A percentile compares a stretch with the other conserved stretches of the same genome.
phyloP scores from a whole-genome alignment of 2,329 filamentous ascomycete genomes.

The Corinectria fuckeliana region DNA sequence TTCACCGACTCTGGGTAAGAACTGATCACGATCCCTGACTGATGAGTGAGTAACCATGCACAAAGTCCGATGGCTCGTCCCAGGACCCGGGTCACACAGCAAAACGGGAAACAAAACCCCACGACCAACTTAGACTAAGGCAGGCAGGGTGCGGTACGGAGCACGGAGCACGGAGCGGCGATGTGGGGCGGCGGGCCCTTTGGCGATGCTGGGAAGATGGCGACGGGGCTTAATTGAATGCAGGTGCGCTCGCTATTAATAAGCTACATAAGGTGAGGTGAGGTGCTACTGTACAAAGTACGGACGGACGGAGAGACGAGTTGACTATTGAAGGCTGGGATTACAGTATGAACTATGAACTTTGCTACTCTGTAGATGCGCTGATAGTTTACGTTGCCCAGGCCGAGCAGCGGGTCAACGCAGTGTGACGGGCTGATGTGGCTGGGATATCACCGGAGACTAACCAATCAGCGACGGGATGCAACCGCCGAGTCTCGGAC shows the following conservation, averaged over 20 bases:
- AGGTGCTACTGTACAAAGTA: too few species aligned
- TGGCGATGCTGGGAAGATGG: not conserved
- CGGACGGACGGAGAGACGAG: too few species aligned
- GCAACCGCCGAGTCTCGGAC: constrained; percentile 13
- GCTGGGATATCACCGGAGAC: not conserved
- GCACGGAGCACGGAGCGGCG: not conserved
- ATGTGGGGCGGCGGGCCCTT: not conserved
- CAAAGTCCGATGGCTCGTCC: not conserved
- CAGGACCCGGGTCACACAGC: not conserved
- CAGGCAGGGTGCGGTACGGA: not conserved
- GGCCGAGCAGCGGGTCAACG: not conserved
- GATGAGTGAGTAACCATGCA: not conserved
- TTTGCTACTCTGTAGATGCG: too few species aligned
- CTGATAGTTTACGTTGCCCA: constrained; percentile 1
- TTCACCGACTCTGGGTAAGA: not conserved
- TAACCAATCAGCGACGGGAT: constrained; percentile 13
- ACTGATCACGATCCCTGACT: not conserved
- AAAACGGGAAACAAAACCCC: not conserved
- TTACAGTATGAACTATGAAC: not conserved
- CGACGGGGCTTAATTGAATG: constrained; percentile 10
- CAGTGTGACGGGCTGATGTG: constrained; percentile 1
- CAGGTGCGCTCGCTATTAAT: constrained; percentile 1
- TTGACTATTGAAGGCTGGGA: too few species aligned
- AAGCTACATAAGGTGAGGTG: too few species aligned
- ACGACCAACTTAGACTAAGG: not conserved